phyloP scores from a whole-genome alignment of 164 flowering plant species.

The Akebia trifoliata region DNA sequence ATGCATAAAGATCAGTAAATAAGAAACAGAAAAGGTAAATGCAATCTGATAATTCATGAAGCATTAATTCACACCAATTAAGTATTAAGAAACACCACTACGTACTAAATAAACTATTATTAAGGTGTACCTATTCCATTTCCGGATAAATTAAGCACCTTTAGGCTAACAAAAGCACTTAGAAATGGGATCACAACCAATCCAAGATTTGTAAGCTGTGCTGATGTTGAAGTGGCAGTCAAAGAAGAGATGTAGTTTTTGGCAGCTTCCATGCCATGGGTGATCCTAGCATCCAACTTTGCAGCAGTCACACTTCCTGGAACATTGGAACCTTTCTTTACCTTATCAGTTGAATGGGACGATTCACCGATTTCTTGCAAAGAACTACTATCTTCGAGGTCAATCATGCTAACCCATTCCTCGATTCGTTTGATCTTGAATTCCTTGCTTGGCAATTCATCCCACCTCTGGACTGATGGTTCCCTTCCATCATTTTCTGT shows the following conservation, averaged over 20 bases:
- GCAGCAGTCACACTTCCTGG: constrained; percentile 23
- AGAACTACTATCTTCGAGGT: constrained; percentile 52
- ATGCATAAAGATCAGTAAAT: background rate
- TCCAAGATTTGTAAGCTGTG: constrained; percentile 86
- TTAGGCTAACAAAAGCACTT: constrained; percentile 66
- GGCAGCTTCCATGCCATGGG: constrained; percentile 69
- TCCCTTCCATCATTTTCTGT: constrained; percentile 31
- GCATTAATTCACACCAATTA: background rate
- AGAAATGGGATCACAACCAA: constrained; percentile 79
- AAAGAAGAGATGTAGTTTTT: constrained; percentile 72
- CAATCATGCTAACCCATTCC: constrained; percentile 67
- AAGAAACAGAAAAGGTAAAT: background rate
- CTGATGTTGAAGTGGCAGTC: constrained; percentile 59
- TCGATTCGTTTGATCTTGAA: constrained; percentile 68
- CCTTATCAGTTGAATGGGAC: constrained; percentile 21
- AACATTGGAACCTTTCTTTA: constrained; percentile 23
- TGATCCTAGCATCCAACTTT: constrained; percentile 41
- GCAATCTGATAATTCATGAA: background rate
- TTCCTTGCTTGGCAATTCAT: constrained; percentile 42
- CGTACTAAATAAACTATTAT: too few relatives aligned
- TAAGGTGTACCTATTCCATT: constrained; percentile 66
- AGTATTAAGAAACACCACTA: too few relatives aligned
- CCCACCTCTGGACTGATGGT: constrained; percentile 27
- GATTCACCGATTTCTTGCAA: constrained; percentile 44
- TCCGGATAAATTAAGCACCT: constrained; percentile 79